phyloP scores from a whole-genome alignment of 2,329 filamentous ascomycete genomes.

The Alternaria arbusti region DNA sequence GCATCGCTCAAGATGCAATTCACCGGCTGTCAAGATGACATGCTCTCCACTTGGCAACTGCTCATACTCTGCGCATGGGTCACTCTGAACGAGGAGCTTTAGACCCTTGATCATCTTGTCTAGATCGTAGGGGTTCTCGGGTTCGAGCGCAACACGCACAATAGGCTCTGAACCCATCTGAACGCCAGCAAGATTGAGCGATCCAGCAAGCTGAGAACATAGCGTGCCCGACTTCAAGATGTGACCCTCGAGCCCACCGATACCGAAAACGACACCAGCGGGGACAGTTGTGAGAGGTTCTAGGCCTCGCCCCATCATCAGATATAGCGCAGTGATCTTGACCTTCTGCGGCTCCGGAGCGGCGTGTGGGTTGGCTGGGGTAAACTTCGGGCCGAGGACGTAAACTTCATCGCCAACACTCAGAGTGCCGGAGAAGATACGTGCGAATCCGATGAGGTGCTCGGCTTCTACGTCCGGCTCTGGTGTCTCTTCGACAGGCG shows the following conservation, averaged over 20 bases:
- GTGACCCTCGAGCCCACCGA: slow-evolving; percentile 87
- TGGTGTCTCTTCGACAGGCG: slow-evolving; percentile 34
- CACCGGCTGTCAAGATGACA: slow-evolving; percentile 90
- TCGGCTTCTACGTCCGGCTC: slow-evolving; percentile 75
- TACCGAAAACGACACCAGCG: slow-evolving; percentile 93
- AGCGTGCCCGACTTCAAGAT: slow-evolving; percentile 96
- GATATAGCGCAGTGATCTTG: slow-evolving; percentile 85
- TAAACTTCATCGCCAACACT: slow-evolving; percentile 90
- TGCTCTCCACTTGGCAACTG: slow-evolving; percentile 93
- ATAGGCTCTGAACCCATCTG: slow-evolving; percentile 84
- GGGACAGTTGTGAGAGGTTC: slow-evolving; percentile 85
- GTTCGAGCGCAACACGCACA: slow-evolving; percentile 94
- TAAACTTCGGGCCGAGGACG: slow-evolving; percentile 91
- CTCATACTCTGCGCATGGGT: slow-evolving; percentile 95
- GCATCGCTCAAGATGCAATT: slow-evolving; percentile 92
- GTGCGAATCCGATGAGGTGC: slow-evolving; percentile 91
- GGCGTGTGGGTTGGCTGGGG: slow-evolving; percentile 75
- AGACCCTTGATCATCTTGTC: slow-evolving; percentile 94
- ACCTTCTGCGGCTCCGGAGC: slow-evolving; percentile 79
- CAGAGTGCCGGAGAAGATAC: slow-evolving; percentile 89
- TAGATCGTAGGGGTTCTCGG: slow-evolving; percentile 84
- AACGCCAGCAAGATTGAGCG: slow-evolving; percentile 89
- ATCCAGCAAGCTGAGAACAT: slow-evolving; percentile 84
- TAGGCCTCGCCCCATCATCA: slow-evolving; percentile 91
- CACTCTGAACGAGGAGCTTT: slow-evolving; percentile 86